Conservation (phyloP, 2,329 filamentous ascomycete species). For the Aspergillus tamarii region DNA sequence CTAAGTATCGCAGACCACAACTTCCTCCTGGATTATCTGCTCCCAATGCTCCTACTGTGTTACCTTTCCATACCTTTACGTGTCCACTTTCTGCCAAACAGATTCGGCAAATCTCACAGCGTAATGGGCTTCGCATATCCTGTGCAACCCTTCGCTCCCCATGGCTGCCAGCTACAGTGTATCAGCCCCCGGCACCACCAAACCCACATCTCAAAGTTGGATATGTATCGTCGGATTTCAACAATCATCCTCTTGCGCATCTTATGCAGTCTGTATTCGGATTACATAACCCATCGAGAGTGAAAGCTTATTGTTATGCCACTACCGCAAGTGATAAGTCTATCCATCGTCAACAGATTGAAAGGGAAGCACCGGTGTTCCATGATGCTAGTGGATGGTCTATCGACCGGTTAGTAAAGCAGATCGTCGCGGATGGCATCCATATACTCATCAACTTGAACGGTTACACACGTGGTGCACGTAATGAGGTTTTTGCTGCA, state of each 20-base stretch:
- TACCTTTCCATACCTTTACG: conserved; percentile 98
- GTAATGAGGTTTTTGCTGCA: conserved; percentile 96
- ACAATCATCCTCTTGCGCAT: conserved; percentile 95
- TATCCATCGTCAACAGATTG: conserved; percentile 86
- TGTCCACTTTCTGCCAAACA: conserved; percentile 89
- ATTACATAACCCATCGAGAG: conserved; percentile 72
- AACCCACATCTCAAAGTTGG: conserved; percentile 84
- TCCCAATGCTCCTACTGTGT: conserved; percentile 86
- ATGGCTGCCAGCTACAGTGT: conserved; percentile 83
- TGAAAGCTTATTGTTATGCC: conserved; percentile 91
- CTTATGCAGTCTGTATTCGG: conserved; percentile 99
- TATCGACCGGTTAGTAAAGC: conserved; percentile 78
- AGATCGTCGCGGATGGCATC: conserved; percentile 84
- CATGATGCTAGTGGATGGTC: conserved; percentile 86
- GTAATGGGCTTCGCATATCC: conserved; percentile 91
- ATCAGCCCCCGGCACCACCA: conserved; percentile 81
- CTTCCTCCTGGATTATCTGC: conserved; percentile 74
- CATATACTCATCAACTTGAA: conserved; percentile 98
- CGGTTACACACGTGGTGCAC: conserved; percentile 93
- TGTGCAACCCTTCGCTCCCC: conserved; percentile 82
- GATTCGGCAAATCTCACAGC: conserved; percentile 89
- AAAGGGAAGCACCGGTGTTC: conserved; percentile 88
- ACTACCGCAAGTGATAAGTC: conserved; percentile 91
- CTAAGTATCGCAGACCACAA: conserved; percentile 71
- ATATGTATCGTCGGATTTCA: conserved; percentile 98